Conservation (phyloP, 2,329 filamentous ascomycete species). For the Arachnomyces sp. region DNA sequence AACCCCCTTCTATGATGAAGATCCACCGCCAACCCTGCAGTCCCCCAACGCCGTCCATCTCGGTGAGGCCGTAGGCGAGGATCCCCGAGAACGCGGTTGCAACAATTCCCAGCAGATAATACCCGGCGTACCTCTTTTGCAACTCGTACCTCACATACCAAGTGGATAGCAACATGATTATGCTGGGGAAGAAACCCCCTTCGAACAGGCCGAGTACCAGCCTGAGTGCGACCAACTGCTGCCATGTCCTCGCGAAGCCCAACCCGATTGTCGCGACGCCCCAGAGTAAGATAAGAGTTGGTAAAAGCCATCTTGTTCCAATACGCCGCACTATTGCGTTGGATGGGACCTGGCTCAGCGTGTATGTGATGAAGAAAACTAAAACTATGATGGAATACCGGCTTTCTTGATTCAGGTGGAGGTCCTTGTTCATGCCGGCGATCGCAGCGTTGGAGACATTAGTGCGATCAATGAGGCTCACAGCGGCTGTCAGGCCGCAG, state of each 20-base stretch:
- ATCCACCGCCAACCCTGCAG: constrained; percentile 47
- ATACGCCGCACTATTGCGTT: constrained; percentile 61
- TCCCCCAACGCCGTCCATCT: constrained; percentile 36
- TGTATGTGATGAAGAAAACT: constrained; percentile 68
- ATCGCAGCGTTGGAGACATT: constrained; percentile 68
- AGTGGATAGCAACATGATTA: constrained; percentile 64
- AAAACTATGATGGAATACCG: constrained; percentile 56
- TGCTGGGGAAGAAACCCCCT: constrained; percentile 61
- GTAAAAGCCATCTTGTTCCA: constrained; percentile 35
- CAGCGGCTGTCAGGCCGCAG: constrained; percentile 62
- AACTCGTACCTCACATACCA: constrained; percentile 49
- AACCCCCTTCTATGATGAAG: constrained; percentile 46
- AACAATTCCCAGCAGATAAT: constrained; percentile 44
- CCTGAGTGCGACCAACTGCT: constrained; percentile 18
- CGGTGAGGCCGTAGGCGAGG: constrained; percentile 35
- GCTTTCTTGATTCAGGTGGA: constrained; percentile 19
- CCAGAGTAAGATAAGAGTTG: constrained; percentile 16
- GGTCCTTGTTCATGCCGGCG: constrained; percentile 44
- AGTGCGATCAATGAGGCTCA: constrained; percentile 70
- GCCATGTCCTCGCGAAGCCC: constrained; percentile 22
- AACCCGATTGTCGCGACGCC: constrained; percentile 18
- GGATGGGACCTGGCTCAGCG: constrained; percentile 63
- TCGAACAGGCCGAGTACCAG: constrained; percentile 56
- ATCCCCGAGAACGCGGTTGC: constrained; percentile 44
- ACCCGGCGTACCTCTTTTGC: constrained; percentile 36